These are phyloP conservation scores for Plasmopara viticola DNA, from an alignment of 352 stramenopile species.

Conservation along the genomic window DNA sequence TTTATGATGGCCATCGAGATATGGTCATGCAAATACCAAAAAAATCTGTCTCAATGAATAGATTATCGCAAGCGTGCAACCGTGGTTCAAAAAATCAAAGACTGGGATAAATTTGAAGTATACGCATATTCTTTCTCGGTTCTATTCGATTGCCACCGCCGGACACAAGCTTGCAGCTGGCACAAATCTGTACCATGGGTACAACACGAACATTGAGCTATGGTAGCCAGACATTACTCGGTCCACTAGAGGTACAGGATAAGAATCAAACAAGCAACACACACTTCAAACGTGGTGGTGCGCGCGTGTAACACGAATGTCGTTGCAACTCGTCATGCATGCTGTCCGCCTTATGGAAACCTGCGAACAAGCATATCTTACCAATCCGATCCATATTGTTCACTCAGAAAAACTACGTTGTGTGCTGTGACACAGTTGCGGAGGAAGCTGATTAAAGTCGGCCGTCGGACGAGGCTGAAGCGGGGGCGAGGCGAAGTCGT, in stretches of 20 bases:
- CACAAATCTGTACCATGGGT: constrained; percentile 54
- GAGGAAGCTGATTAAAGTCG: constrained; percentile 54
- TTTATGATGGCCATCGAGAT: constrained; percentile 32
- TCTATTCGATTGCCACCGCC: constrained; percentile 65
- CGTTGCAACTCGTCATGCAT: constrained; percentile 54
- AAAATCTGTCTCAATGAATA: constrained; percentile 62
- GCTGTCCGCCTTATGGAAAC: constrained; percentile 63
- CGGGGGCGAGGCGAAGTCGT: constrained; percentile 27
- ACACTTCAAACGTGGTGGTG: constrained; percentile 52
- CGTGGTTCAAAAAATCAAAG: constrained; percentile 40
- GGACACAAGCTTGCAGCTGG: constrained; percentile 65
- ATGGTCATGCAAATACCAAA: constrained; percentile 40
- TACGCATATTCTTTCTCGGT: constrained; percentile 38
- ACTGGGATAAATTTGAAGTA: constrained; percentile 72
- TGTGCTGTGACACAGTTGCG: constrained; percentile 66
- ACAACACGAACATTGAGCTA: constrained; percentile 30
- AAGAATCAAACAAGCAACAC: constrained; percentile 39
- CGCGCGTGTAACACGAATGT: constrained; percentile 40
- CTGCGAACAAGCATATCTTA: constrained; percentile 68
- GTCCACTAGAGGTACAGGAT: constrained; percentile 60
- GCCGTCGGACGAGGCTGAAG: too few species aligned
- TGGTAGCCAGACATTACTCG: constrained; percentile 47
- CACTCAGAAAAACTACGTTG: constrained; percentile 77
- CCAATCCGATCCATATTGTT: constrained; percentile 66
- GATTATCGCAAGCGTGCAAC: constrained; percentile 21